Conservation (phyloP, 108 stramenopile species). For the Phaeodactylum tricornutum region DNA sequence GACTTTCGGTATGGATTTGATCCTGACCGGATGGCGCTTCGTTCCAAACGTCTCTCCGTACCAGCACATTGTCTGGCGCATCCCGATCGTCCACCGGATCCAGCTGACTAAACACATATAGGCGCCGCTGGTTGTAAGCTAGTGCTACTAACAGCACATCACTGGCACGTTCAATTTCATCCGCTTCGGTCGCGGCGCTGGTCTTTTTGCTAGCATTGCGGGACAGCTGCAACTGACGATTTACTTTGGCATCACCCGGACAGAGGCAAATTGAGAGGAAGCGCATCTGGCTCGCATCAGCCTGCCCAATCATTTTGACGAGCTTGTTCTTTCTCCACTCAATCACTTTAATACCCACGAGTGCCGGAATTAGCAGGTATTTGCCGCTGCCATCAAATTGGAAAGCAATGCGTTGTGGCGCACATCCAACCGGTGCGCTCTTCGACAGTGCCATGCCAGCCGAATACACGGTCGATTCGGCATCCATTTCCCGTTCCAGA, state of each 20-base stretch:
- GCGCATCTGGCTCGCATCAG: constrained; percentile 80
- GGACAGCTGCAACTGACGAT: constrained; percentile 85
- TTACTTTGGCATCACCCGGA: constrained; percentile 84
- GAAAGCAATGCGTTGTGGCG: constrained; percentile 22
- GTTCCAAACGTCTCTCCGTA: constrained; percentile 88
- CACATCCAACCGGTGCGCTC: background rate
- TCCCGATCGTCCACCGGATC: constrained; percentile 54
- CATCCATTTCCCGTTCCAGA: constrained; percentile 76
- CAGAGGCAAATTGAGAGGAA: constrained; percentile 77
- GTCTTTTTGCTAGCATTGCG: constrained; percentile 17
- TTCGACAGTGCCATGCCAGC: constrained; percentile 9
- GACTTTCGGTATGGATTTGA: constrained; percentile 8
- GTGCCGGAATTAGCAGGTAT: constrained; percentile 77
- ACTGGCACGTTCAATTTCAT: constrained; percentile 22
- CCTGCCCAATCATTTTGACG: constrained; percentile 66
- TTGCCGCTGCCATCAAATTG: constrained; percentile 83
- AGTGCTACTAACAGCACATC: constrained; percentile 80
- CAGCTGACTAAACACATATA: constrained; percentile 86
- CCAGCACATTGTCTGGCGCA: constrained; percentile 25
- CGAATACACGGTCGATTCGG: constrained; percentile 10
- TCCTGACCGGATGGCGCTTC: constrained; percentile 89
- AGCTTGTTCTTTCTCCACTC: constrained; percentile 69
- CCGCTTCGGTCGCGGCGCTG: constrained; percentile 17
- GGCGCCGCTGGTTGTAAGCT: constrained; percentile 83
- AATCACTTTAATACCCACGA: constrained; percentile 92